Evolutionary conservation across 169 alveolate genomes (phyloP).

Genomic region (Babesia divergens): DNA sequence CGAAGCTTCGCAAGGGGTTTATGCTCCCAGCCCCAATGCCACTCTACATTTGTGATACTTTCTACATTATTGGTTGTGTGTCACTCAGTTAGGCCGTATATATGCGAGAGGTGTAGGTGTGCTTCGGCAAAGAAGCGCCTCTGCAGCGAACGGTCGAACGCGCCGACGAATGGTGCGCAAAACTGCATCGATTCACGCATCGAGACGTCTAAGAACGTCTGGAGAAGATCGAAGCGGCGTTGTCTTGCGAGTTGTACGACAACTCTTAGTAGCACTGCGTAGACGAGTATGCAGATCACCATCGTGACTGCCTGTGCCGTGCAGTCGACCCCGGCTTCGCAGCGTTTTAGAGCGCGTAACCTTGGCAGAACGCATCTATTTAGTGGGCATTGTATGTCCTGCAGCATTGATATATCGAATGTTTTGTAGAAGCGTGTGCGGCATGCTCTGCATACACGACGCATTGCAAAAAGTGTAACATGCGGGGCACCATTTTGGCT

Average conservation of each 20-base stretch:
- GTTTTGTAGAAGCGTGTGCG: background rate
- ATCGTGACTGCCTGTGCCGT: constrained; percentile 7
- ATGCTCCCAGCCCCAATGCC: no score
- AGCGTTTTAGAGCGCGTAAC: background rate
- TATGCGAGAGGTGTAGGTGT: background rate
- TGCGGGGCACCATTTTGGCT: no score
- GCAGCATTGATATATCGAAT: constrained; percentile 6
- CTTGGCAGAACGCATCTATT: background rate
- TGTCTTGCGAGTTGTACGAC: constrained; percentile 10
- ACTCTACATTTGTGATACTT: no score
- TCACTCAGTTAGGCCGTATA: constrained; percentile 20
- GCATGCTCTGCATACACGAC: constrained; percentile 11
- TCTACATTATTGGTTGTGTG: no score
- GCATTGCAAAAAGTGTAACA: constrained; percentile 4
- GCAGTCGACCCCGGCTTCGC: background rate
- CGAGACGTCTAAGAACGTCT: background rate
- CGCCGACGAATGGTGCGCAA: constrained; percentile 1
- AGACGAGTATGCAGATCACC: constrained; percentile 17
- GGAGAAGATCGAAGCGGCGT: constrained; percentile 2
- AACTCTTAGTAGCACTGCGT: constrained; percentile 6
- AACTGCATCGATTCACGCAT: background rate
- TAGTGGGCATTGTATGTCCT: background rate
- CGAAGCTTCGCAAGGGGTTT: no score
- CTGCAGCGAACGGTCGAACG: background rate
- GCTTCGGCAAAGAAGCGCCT: constrained; percentile 9